Evolutionary conservation across 441 rosid species (phyloP).

Genomic region (Heliophila coronopifolia): DNA sequence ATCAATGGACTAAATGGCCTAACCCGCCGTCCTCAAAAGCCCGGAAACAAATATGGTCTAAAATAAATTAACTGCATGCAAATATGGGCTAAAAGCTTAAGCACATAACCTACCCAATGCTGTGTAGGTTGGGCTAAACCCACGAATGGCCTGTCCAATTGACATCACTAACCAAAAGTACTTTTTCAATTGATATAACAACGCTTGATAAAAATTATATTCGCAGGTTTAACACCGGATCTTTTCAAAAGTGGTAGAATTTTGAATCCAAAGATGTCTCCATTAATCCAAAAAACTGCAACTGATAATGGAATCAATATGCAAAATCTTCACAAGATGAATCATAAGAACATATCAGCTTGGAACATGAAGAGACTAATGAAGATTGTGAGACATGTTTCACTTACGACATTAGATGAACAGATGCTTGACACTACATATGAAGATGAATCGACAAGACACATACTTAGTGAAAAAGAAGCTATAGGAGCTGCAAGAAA

Average conservation of each 20-base stretch:
- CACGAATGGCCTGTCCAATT: too few species aligned
- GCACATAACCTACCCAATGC: too few species aligned
- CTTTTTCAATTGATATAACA: too few species aligned
- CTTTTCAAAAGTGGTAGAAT: constrained; percentile 40
- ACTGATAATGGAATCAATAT: constrained; percentile 42
- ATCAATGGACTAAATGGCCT: too few species aligned
- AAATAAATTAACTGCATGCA: too few species aligned
- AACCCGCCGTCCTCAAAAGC: too few species aligned
- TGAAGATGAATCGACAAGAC: constrained; percentile 51
- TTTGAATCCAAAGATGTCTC: constrained; percentile 32
- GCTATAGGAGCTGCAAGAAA: constrained; percentile 82
- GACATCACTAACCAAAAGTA: too few species aligned
- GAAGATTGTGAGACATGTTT: constrained; percentile 43
- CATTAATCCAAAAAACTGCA: constrained; percentile 24
- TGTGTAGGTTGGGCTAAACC: too few species aligned
- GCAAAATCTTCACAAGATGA: constrained; percentile 43
- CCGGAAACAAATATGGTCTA: too few species aligned
- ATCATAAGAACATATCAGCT: constrained; percentile 47
- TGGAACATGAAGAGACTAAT: constrained; percentile 59
- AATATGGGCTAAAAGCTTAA: too few species aligned
- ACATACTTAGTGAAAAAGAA: constrained; percentile 65
- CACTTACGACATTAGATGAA: constrained; percentile 52
- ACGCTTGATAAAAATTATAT: too few species aligned
- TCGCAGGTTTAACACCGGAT: constrained; percentile 59
- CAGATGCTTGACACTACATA: constrained; percentile 32